Evolutionary conservation across 208 protist genomes (phyloP).

Genomic region (Leptomonas pyrrhocoris): DNA sequence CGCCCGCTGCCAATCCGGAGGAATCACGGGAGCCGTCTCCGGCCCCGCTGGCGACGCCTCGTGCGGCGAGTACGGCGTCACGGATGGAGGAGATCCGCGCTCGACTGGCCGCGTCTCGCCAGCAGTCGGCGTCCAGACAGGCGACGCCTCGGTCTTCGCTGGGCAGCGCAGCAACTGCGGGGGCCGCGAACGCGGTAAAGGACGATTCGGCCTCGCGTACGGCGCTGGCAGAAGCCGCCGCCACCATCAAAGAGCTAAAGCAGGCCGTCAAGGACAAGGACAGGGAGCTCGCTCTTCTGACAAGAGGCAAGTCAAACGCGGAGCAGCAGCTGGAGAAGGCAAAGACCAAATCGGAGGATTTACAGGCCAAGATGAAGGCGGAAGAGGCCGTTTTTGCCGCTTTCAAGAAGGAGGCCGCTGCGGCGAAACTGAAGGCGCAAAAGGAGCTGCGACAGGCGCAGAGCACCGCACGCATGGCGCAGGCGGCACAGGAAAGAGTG

Average conservation of each 20-base stretch:
- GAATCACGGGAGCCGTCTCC: neutral
- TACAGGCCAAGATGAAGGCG: slow-evolving; percentile 14
- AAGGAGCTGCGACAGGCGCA: slow-evolving; percentile 27
- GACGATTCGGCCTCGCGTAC: neutral
- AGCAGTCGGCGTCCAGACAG: slow-evolving; percentile 2
- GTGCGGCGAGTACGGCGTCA: neutral
- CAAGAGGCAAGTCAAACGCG: slow-evolving; percentile 1
- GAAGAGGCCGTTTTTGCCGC: slow-evolving; percentile 21
- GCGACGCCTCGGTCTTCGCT: slow-evolving; percentile 2
- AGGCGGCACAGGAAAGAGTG: slow-evolving; percentile 23
- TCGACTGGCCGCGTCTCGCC: slow-evolving; percentile 12
- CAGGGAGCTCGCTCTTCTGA: slow-evolving; percentile 5
- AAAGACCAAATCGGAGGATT: slow-evolving; percentile 10
- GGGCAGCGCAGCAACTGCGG: neutral
- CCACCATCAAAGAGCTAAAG: slow-evolving; percentile 11
- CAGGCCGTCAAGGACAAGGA: slow-evolving; percentile 24
- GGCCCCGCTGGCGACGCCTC: slow-evolving; percentile 1
- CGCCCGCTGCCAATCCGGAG: neutral
- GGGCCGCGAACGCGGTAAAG: neutral
- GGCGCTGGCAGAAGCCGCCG: neutral
- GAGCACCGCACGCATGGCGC: neutral
- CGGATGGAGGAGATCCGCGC: slow-evolving; percentile 2
- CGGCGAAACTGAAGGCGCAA: slow-evolving; percentile 7
- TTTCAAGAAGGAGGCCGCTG: slow-evolving; percentile 2
- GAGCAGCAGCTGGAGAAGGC: slow-evolving; percentile 14